Evolutionary conservation across 345 rosid genomes (phyloP).

Genomic region (Camelina sativa): DNA sequence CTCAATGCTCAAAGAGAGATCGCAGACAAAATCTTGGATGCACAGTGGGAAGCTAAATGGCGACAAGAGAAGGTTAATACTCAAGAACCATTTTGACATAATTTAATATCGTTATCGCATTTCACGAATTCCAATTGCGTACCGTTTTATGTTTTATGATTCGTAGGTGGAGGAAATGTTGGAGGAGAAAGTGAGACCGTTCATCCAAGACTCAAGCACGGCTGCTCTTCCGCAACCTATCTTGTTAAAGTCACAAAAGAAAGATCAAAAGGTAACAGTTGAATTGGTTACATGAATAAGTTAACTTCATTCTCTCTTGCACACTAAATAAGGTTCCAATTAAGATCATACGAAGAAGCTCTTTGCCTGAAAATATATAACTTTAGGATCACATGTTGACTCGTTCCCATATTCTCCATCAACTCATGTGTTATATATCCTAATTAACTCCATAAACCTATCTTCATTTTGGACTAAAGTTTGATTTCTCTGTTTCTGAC

Average conservation of each 20-base stretch:
- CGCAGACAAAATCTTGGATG: constrained; percentile 79
- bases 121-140: neutral
- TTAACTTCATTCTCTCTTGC: neutral
- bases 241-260: constrained; percentile 54
- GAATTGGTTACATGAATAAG: constrained; percentile 5
- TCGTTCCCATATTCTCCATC: too few species aligned
- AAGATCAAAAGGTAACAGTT: constrained; percentile 52
- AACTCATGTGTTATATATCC: too few species aligned
- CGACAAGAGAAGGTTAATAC: constrained; percentile 79
- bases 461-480: neutral
- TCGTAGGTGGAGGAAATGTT: constrained; percentile 75
- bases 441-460: neutral
- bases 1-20: constrained; percentile 94
- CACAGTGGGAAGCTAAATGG: constrained; percentile 92
- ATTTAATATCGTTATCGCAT: neutral
- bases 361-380: neutral
- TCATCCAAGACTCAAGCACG: constrained; percentile 54
- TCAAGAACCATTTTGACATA: constrained; percentile 3
- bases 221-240: constrained; percentile 68
- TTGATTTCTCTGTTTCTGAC: constrained; percentile 23
- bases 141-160: constrained; percentile 6
- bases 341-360: constrained; percentile 23
- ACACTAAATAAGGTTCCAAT: neutral
- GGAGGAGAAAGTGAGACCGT: constrained; percentile 86
- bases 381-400: neutral